Base-by-base conservation (phyloP, 208 protist genomes). In the Novymonas esmeraldas region DNA sequence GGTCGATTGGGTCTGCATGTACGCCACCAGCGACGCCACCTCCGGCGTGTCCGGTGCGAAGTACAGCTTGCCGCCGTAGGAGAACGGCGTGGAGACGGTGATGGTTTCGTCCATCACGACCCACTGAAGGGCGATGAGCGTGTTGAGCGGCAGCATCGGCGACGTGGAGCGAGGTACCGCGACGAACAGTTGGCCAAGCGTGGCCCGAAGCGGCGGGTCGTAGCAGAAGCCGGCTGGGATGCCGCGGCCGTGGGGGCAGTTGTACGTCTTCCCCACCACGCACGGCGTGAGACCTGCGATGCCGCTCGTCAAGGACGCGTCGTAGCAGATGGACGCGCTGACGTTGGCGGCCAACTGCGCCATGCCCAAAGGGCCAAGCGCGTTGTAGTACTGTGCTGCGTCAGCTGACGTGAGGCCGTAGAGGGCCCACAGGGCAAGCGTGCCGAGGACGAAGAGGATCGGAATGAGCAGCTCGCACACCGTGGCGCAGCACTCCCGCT, bases 391-490 rank as follows among this genome's bases (percentile, higher is more conserved):
- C 10, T 20, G 0, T 7, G 6, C 52, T 2, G 45, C 74, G 3
- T 28, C 31, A 22, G 48, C 36, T 0, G 24, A 26, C 16, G 33
- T 34, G 29, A 38, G 64, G 54, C 75, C 76, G 38, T 78, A 80
- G 49, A 81, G 52, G 26, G 29, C 51, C 76, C 79, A 90, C 14
- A 93, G 57, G 5, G 73, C 38, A 18, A 90, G 64, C 3, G 76
- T 64, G 31, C 73, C 76, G 24, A 86, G 22, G 24, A 90, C 76
- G 50, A 93, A 88, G n/a, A 90, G 18, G 65, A 93, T 83, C 7
- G 87, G 84, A 22, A 89, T 79, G 13, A 86, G 2, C 13, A 90
- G 22, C 73, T 89, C 86, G 44, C 73, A 75, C 41, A 73, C 31
- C 42, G 64, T 83, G 22, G 73, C 81, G 33, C 62, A 63, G 54